Evolutionary conservation across 164 flowering plant genomes (phyloP).

Genomic region (Stephania cephalantha): DNA sequence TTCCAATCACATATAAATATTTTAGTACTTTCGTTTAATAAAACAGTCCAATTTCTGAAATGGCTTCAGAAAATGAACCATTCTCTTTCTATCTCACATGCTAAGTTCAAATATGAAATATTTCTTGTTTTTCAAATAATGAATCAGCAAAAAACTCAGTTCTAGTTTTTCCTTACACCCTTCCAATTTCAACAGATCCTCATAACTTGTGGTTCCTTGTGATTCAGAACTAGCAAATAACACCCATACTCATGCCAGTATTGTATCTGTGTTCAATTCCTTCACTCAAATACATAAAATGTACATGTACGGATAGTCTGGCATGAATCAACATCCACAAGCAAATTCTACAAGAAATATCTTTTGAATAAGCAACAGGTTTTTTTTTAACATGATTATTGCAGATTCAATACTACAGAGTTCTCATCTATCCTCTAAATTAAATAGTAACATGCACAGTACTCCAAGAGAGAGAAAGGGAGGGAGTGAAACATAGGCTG

Average conservation of each 20-base stretch:
- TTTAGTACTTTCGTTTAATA: neutral
- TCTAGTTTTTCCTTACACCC: neutral
- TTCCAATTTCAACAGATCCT: neutral
- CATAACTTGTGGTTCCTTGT: neutral
- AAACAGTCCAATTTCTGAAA: neutral
- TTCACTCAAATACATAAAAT: neutral
- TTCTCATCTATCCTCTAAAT: neutral
- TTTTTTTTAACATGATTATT: neutral
- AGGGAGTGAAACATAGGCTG: too few species aligned
- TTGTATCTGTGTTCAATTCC: neutral
- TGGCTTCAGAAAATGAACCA: neutral
- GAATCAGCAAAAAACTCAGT: neutral
- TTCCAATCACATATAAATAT: neutral
- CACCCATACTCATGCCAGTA: neutral
- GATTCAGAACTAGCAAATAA: neutral
- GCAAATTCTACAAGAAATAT: neutral
- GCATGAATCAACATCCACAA: neutral
- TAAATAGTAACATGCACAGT: neutral
- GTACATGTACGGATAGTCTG: neutral
- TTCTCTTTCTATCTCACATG: neutral
- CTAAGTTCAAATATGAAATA: neutral
- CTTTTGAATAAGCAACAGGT: neutral
- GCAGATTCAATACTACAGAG: neutral
- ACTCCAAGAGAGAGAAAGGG: neutral
- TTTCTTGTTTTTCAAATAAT: too few species aligned